These are phyloP conservation scores for Hymenoscyphus salicellus DNA, from an alignment of 2,329 filamentous ascomycete genomes.

Conservation along the genomic window DNA sequence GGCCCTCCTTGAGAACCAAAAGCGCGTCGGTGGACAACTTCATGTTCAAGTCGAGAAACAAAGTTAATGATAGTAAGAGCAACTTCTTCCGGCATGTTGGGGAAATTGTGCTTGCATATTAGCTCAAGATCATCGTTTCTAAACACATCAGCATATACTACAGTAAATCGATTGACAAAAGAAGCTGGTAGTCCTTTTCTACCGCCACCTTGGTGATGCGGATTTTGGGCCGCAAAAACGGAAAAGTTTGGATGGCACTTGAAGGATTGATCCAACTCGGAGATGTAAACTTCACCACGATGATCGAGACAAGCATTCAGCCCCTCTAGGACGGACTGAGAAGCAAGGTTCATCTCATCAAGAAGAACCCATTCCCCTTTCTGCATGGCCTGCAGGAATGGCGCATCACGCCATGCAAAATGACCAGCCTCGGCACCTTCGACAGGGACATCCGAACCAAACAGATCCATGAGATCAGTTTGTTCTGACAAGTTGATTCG, in stretches of 20 bases:
- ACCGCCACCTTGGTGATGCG: conserved; percentile 93
- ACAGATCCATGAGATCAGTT: conserved; percentile 95
- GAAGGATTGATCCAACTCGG: conserved; percentile 92
- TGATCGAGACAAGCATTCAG: conserved; percentile 96
- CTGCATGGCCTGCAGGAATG: conserved; percentile 95
- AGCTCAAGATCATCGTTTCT: conserved; percentile 73
- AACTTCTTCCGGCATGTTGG: conserved; percentile 55
- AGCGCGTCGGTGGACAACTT: conserved; percentile 57
- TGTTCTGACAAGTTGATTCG: conserved; percentile 97
- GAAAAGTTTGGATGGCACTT: conserved; percentile 83
- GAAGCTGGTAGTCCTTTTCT: conserved; percentile 91
- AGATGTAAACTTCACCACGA: conserved; percentile 90
- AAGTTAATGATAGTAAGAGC: conserved; percentile 72
- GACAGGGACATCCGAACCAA: conserved; percentile 92
- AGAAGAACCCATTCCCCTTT: conserved; percentile 93
- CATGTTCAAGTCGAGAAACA: conserved; percentile 73
- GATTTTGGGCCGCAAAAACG: conserved; percentile 97
- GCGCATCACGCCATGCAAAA: conserved; percentile 93
- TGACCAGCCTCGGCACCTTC: conserved; percentile 88
- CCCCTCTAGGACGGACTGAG: conserved; percentile 92
- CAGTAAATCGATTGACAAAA: conserved; percentile 96
- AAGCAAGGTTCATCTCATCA: conserved; percentile 98
- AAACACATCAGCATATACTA: conserved; percentile 94
- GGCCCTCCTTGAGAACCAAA: conserved; percentile 69
- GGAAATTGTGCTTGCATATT: conserved; percentile 78